Evolutionary conservation across 352 stramenopile species (phyloP).

Genomic region (Globisporangium mamillatum): DNA sequence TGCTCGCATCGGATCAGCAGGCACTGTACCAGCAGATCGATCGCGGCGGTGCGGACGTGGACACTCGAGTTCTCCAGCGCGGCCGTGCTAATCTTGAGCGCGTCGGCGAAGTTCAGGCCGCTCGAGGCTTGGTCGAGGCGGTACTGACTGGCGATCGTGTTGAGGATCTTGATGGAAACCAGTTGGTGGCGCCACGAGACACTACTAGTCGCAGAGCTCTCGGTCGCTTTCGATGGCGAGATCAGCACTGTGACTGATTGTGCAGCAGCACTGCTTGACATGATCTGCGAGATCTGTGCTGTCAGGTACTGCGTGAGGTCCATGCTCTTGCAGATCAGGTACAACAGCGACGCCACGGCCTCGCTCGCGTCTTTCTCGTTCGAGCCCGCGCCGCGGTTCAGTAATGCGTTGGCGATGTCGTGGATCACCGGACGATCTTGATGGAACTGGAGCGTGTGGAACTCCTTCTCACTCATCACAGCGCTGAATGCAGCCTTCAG

Average conservation of each 20-base stretch:
- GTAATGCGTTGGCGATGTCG: conserved; percentile 41
- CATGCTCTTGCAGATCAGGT: conserved; percentile 78
- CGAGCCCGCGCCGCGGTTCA: conserved; percentile 50
- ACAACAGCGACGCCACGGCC: conserved; percentile 66
- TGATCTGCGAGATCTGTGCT: conserved; percentile 45
- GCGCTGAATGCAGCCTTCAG: conserved; percentile 61
- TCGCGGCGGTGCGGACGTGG: conserved; percentile 64
- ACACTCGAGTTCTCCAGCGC: conserved; percentile 74
- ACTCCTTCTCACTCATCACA: conserved; percentile 53
- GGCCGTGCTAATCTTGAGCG: conserved; percentile 60
- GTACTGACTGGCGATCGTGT: conserved; percentile 76
- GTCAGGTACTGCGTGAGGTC: conserved; percentile 67
- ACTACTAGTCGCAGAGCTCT: conserved; percentile 5
- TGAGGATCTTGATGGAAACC: conserved; percentile 76
- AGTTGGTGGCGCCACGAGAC: conserved; percentile 69
- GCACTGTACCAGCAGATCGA: conserved; percentile 71
- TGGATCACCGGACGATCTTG: conserved; percentile 40
- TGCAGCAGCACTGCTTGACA: conserved; percentile 20
- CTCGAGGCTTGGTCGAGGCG: conserved; percentile 58
- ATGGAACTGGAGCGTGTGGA: conserved; percentile 63
- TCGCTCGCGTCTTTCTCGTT: conserved; percentile 84
- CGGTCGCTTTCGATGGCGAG: conserved; percentile 22
- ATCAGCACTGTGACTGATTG: conserved; percentile 6
- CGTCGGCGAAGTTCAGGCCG: conserved; percentile 52
- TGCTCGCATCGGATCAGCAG: conserved; percentile 74